Percentiles rank a stretch among this genome's conserved stretches.
Conservation (phyloP, 2,329 filamentous ascomycete genomes). For the Cladosporium sp. region DNA sequence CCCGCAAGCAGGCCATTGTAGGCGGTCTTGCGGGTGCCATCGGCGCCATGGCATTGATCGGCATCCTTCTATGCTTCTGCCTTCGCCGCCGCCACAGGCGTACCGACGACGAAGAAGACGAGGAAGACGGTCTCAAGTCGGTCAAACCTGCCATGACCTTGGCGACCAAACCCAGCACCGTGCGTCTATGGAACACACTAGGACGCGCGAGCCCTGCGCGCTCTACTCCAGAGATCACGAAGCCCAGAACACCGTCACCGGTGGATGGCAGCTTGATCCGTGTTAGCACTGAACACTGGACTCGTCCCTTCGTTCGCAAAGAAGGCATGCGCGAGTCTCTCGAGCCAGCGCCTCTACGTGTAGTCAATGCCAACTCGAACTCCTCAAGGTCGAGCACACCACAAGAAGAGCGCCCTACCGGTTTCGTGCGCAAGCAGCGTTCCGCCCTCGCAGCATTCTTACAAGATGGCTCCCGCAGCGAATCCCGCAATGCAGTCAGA, state of each 20-base stretch:
- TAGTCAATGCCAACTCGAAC: constrained; percentile 31
- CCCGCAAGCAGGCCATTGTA: constrained; percentile 32
- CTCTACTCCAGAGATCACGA: constrained; percentile 21
- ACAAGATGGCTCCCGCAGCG: constrained; percentile 6
- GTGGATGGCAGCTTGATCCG: constrained; percentile 38
- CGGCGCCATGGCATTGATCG: constrained; percentile 32
- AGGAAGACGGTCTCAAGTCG: constrained; percentile 17
- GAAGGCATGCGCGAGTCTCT: constrained; percentile 35
- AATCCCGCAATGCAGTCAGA: constrained; percentile 5
- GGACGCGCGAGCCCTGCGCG: constrained; percentile 15
- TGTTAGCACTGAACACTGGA: constrained; percentile 36
- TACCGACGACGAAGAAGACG: constrained; percentile 17
- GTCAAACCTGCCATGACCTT: not conserved
- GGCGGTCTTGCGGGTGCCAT: constrained; percentile 35
- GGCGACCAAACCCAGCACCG: constrained; percentile 14
- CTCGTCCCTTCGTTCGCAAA: constrained; percentile 34
- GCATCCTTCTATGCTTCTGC: constrained; percentile 29
- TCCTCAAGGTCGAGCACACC: constrained; percentile 28
- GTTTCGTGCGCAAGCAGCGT: constrained; percentile 28
- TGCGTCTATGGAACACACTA: constrained; percentile 15
- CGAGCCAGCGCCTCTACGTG: constrained; percentile 31
- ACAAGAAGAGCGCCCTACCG: constrained; percentile 24
- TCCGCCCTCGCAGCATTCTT: constrained; percentile 24
- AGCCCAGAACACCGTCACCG: constrained; percentile 24
- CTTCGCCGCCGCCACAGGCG: constrained; percentile 27